phyloP scores from a whole-genome alignment of 2,329 filamentous ascomycete genomes.

The Sordariomycetes sp. region DNA sequence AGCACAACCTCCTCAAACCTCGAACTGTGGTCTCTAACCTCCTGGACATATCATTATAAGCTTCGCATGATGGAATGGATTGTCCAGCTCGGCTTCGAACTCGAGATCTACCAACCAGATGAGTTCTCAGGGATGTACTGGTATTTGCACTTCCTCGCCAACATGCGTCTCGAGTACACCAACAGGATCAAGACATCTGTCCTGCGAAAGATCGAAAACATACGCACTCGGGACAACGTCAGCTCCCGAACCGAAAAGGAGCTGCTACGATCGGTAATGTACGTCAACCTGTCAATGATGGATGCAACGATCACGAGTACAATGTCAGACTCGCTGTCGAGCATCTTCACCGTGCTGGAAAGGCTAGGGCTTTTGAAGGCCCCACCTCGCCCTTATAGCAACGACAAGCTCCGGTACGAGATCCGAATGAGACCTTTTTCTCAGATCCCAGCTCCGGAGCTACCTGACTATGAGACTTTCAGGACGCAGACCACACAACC shows the following conservation, averaged over 20 bases:
- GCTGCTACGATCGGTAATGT: constrained; percentile 39
- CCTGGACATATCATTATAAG: constrained; percentile 87
- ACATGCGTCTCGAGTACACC: constrained; percentile 58
- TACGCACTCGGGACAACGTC: constrained; percentile 8
- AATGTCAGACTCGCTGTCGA: constrained; percentile 42
- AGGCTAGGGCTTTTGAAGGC: constrained; percentile 46
- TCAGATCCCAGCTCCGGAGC: constrained; percentile 55
- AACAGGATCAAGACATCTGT: constrained; percentile 66
- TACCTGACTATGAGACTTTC: constrained; percentile 58
- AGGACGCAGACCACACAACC: constrained; percentile 28
- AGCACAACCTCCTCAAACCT: background rate
- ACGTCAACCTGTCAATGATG: constrained; percentile 51
- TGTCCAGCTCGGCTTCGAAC: constrained; percentile 87
- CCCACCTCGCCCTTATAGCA: constrained; percentile 54
- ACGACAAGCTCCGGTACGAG: constrained; percentile 63
- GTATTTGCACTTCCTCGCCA: constrained; percentile 69
- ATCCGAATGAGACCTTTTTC: constrained; percentile 82
- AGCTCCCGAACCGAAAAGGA: constrained; percentile 23
- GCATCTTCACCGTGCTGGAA: constrained; percentile 57
- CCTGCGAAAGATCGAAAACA: constrained; percentile 25
- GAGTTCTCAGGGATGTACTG: constrained; percentile 87
- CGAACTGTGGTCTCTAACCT: constrained; percentile 60
- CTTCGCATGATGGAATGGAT: constrained; percentile 81
- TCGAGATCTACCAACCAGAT: constrained; percentile 78
- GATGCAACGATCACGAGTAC: constrained; percentile 56